phyloP scores from a whole-genome alignment of 2,329 filamentous ascomycete genomes.

The Ophiocordyceps camponoti-floridani region DNA sequence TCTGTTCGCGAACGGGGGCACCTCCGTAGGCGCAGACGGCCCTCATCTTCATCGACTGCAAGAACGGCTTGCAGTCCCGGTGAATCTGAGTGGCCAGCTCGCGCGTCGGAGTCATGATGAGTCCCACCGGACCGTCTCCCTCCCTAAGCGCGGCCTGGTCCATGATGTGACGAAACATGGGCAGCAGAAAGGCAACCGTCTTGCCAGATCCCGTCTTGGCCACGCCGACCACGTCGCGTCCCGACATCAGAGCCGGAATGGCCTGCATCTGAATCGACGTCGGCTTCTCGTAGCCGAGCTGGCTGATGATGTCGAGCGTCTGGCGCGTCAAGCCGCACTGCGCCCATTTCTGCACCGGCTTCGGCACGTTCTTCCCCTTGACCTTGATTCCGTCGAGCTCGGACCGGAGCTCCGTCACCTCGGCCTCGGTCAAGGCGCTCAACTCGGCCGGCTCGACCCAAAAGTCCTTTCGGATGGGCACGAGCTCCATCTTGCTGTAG shows the following conservation, averaged over 20 bases:
- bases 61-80: constrained; percentile 82
- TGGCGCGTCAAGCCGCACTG: constrained; percentile 82
- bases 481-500: constrained; percentile 71
- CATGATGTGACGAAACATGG: constrained; percentile 96
- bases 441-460: constrained; percentile 83
- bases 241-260: constrained; percentile 87
- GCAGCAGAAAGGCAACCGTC: constrained; percentile 70
- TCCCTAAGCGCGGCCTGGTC: constrained; percentile 71
- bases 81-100: constrained; percentile 91
- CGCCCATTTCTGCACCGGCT: constrained; percentile 90
- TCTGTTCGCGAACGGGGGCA: constrained; percentile 92
- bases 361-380: constrained; percentile 70
- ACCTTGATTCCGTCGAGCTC: constrained; percentile 95
- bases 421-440: constrained; percentile 64
- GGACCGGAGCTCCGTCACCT: constrained; percentile 62
- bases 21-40: constrained; percentile 90
- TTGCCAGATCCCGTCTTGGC: constrained; percentile 97
- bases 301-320: constrained; percentile 69
- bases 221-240: constrained; percentile 85
- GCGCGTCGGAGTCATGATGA: constrained; percentile 88
- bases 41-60: constrained; percentile 70
- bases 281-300: constrained; percentile 69
- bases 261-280: constrained; percentile 94
- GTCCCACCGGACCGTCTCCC: constrained; percentile 69
- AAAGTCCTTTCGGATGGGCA: constrained; percentile 82